Evolutionary conservation across 2,329 filamentous ascomycete genomes (phyloP).

Genomic region (Talaromyces sp.): DNA sequence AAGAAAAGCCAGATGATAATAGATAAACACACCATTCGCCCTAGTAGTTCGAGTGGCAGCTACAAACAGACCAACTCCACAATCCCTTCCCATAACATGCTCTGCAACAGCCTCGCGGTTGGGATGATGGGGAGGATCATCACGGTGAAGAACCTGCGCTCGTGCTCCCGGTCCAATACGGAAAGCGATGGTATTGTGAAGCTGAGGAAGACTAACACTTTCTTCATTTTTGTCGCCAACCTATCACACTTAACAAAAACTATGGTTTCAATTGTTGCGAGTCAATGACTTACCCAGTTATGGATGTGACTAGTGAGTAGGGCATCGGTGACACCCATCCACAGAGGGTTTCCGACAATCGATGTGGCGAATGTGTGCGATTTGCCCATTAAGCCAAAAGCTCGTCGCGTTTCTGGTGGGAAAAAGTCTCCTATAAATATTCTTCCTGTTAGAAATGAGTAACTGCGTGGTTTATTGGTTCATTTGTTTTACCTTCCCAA

Average conservation of each 20-base stretch:
- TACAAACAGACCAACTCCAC: neutral
- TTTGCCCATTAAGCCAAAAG: slow-evolving; percentile 1
- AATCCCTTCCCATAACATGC: neutral
- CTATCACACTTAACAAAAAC: neutral
- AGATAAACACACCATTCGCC: neutral
- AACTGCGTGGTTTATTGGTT: neutral
- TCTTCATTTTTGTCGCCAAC: neutral
- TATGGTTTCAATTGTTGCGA: neutral
- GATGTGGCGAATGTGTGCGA: neutral
- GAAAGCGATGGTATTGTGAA: slow-evolving; percentile 5
- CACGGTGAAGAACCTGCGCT: neutral
- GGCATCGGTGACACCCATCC: neutral
- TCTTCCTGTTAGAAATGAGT: neutral
- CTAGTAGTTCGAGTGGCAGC: neutral
- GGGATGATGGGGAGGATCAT: neutral
- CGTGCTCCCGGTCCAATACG: slow-evolving; percentile 1
- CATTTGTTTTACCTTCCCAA: neutral
- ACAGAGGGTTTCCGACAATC: neutral
- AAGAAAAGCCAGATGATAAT: neutral
- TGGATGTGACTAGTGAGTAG: neutral
- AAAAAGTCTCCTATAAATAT: slow-evolving; percentile 1
- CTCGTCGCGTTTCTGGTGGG: slow-evolving; percentile 2
- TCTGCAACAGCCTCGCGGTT: neutral
- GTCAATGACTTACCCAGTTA: neutral
- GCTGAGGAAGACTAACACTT: neutral